Percentiles rank a stretch among this genome's conserved stretches.
These are phyloP conservation scores for Lentinus tigrinus DNA, from an alignment of 768 basidiomycete species.

Conservation along the genomic window DNA sequence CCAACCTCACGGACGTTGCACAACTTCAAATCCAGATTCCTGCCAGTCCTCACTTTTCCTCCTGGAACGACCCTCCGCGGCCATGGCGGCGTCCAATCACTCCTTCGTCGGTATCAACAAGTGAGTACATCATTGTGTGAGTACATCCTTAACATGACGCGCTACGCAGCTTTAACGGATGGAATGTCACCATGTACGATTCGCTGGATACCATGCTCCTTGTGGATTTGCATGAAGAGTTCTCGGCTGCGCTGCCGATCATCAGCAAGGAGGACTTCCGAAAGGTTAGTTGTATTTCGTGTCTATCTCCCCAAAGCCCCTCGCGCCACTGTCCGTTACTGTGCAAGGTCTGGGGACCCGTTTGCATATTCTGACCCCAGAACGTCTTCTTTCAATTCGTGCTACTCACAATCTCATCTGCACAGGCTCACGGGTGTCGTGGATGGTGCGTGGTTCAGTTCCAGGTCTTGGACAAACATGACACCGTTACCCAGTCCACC, in stretches of 20 bases:
- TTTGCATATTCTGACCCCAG: not conserved
- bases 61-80: not conserved
- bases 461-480: constrained; percentile 41
- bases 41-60: not conserved
- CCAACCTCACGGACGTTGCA: not conserved
- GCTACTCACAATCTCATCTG: not conserved
- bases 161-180: constrained; percentile 63
- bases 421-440: constrained; percentile 35
- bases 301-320: not conserved
- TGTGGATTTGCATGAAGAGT: constrained; percentile 73
- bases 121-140: constrained; percentile 33
- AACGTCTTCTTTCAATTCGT: not conserved
- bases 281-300: constrained; percentile 32
- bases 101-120: constrained; percentile 36
- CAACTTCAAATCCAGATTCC: not conserved
- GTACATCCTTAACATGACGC: not conserved
- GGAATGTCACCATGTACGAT: constrained; percentile 77
- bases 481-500: constrained; percentile 62
- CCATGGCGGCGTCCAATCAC: not conserved
- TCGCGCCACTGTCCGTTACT: not conserved
- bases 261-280: constrained; percentile 49
- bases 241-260: constrained; percentile 56
- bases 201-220: constrained; percentile 83
- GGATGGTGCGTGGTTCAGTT: constrained; percentile 47
- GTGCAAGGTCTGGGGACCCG: not conserved